Evolutionary conservation across 768 basidiomycete species (phyloP).

Genomic region (Pleurotus cornucopiae): DNA sequence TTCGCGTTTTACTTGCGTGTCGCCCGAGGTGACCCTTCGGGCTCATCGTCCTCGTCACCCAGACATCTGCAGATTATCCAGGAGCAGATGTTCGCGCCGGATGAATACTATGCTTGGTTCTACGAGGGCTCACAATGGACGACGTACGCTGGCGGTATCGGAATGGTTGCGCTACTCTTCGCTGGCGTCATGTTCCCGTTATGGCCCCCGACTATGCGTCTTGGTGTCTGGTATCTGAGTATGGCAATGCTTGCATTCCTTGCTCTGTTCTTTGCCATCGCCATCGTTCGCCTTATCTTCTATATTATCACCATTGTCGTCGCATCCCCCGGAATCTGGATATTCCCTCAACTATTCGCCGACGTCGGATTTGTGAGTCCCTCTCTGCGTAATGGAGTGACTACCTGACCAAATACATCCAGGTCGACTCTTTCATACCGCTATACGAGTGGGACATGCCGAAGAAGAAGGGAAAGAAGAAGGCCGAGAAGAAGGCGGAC

Average conservation of each 20-base stretch:
- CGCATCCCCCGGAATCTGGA: slow-evolving; percentile 92
- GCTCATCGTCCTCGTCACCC: slow-evolving; percentile 69
- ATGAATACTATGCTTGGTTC: slow-evolving; percentile 95
- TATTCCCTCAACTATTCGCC: slow-evolving; percentile 96
- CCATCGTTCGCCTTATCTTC: slow-evolving; percentile 88
- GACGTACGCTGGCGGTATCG: slow-evolving; percentile 84
- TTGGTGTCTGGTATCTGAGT: slow-evolving; percentile 95
- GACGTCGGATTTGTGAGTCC: slow-evolving; percentile 94
- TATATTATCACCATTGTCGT: slow-evolving; percentile 89
- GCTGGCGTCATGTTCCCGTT: slow-evolving; percentile 99
- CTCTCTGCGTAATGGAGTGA: background rate
- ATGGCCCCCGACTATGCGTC: slow-evolving; percentile 90
- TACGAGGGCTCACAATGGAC: slow-evolving; percentile 93
- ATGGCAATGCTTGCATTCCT: slow-evolving; percentile 85
- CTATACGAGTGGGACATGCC: slow-evolving; percentile 95
- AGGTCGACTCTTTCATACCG: slow-evolving; percentile 98
- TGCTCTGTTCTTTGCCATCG: slow-evolving; percentile 86
- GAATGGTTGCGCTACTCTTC: slow-evolving; percentile 91
- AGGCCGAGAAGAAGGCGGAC: slow-evolving; percentile 19
- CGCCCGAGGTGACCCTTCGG: slow-evolving; percentile 66
- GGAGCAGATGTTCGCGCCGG: slow-evolving; percentile 70
- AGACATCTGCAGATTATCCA: slow-evolving; percentile 77
- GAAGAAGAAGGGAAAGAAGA: slow-evolving; percentile 40
- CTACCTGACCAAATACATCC: background rate
- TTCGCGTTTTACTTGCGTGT: slow-evolving; percentile 92